phyloP scores from a whole-genome alignment of 495 filamentous ascomycete genomes.

The Podospora comata region DNA sequence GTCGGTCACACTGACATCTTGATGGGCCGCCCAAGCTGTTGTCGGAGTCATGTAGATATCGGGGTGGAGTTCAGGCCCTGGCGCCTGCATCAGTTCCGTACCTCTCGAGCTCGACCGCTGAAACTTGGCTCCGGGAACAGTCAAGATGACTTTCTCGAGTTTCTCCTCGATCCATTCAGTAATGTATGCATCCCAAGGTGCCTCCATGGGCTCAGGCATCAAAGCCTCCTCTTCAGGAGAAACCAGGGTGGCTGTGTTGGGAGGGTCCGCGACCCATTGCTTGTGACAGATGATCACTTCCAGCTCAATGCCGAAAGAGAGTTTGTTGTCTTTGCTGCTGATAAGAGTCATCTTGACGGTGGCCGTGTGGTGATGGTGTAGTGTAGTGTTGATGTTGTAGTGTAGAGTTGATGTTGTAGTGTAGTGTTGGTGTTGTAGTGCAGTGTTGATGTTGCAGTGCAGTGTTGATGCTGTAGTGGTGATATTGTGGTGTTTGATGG shows the following conservation, averaged over 20 bases:
- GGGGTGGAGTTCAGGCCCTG: not conserved
- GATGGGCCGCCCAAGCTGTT: constrained; percentile 11
- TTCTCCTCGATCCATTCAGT: not conserved
- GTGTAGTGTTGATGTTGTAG: too few relatives aligned
- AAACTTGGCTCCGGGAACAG: constrained; percentile 13
- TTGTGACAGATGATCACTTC: constrained; percentile 24
- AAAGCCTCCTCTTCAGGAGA: not conserved
- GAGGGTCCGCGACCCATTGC: not conserved
- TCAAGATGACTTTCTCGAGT: constrained; percentile 10
- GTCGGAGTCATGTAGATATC: not conserved
- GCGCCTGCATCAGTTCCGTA: too few relatives aligned
- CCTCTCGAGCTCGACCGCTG: not conserved
- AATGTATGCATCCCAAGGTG: too few relatives aligned
- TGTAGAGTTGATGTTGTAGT: too few relatives aligned
- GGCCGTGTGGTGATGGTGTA: not conserved
- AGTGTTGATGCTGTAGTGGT: too few relatives aligned
- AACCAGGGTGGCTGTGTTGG: not conserved
- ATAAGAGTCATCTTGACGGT: not conserved
- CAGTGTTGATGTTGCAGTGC: too few relatives aligned
- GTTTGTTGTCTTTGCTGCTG: not conserved
- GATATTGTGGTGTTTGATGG: too few relatives aligned
- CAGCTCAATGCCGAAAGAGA: constrained; percentile 28
- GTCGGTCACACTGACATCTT: not conserved
- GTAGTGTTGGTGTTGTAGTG: too few relatives aligned
- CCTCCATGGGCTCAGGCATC: not conserved